Evolutionary conservation across 2,329 filamentous ascomycete species (phyloP).

Genomic region (Pestalotiopsis sp.): DNA sequence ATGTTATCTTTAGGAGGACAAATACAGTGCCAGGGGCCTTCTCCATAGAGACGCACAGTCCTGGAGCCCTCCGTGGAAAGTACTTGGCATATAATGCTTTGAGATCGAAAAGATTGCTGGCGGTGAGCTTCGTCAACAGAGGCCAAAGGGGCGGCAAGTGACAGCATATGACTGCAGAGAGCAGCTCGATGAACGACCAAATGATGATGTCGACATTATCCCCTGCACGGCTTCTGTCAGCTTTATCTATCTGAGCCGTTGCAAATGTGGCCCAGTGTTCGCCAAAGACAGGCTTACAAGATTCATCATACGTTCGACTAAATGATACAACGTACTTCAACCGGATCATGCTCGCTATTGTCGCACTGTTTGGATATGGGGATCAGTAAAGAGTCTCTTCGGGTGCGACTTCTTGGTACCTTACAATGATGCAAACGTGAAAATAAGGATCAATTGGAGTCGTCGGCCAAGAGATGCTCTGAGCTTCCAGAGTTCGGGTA

Average conservation of each 20-base stretch:
- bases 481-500: background rate
- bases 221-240: background rate
- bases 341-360: background rate
- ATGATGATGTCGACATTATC: constrained; percentile 1
- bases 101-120: background rate
- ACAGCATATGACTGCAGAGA: background rate
- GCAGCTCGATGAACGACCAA: constrained; percentile 2
- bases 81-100: background rate
- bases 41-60: background rate
- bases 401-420: background rate
- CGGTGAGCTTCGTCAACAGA: background rate
- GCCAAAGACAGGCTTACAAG: background rate
- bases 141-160: background rate
- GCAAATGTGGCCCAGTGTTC: background rate
- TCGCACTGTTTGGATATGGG: background rate
- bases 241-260: background rate
- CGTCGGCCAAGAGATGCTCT: background rate
- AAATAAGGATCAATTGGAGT: background rate
- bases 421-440: background rate
- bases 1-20: background rate
- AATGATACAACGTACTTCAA: background rate
- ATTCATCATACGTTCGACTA: background rate
- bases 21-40: background rate
- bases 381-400: too few species aligned
- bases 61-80: background rate